A percentile compares a stretch with the other conserved stretches of the same genome.
Conservation (phyloP, 2,329 filamentous ascomycete genomes). For the Aspergillus thermomutatus region DNA sequence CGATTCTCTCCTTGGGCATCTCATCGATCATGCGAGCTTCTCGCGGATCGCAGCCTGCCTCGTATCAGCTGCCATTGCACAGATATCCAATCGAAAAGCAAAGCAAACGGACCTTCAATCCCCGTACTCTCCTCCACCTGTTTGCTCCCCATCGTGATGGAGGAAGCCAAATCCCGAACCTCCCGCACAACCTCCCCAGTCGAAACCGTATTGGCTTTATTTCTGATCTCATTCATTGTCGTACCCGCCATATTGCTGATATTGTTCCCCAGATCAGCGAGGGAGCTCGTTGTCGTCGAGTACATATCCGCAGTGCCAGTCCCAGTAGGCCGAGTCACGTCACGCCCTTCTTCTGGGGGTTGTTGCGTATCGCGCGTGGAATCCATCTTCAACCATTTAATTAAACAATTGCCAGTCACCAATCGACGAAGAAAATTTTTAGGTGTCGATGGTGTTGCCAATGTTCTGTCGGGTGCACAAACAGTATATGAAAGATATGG, state of each 20-base stretch:
- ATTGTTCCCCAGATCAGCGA: conserved; percentile 9
- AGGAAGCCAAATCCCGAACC: conserved; percentile 10
- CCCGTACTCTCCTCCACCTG: neutral
- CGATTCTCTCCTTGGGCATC: conserved; percentile 28
- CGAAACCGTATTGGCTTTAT: conserved; percentile 3
- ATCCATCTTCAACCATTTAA: neutral
- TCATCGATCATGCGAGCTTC: conserved; percentile 21
- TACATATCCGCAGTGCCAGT: conserved; percentile 10
- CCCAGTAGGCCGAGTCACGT: neutral
- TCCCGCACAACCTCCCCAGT: conserved; percentile 10
- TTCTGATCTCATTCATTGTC: conserved; percentile 11
- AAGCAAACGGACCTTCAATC: neutral
- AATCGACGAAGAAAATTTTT: conserved; percentile 2
- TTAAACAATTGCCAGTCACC: neutral
- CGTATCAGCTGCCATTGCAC: neutral
- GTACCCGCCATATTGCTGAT: conserved; percentile 9
- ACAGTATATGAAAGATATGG: neutral
- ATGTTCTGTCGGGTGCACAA: neutral
- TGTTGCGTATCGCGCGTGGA: neutral
- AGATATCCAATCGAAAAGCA: neutral
- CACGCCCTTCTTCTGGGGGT: neutral
- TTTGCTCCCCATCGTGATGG: conserved; percentile 6
- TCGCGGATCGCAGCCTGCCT: neutral
- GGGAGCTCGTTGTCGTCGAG: conserved; percentile 14
- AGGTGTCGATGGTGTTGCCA: neutral